Percentiles rank a stretch among this genome's conserved stretches.
Conservation (phyloP, 768 basidiomycete species). For the Kwoniella sp. region DNA sequence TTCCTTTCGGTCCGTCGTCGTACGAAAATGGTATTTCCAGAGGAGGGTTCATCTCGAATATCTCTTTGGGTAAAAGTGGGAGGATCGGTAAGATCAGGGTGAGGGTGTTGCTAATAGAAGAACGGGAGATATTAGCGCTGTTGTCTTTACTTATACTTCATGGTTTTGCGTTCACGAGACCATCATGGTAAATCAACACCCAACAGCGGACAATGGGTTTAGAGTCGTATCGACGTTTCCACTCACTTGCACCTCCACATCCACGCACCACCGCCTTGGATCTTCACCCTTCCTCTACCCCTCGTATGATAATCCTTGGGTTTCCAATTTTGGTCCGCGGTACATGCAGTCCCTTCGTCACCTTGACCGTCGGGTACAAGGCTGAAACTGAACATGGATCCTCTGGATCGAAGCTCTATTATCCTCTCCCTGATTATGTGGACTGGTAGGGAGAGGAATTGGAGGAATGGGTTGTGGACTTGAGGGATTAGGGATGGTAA, state of each 20-base stretch:
- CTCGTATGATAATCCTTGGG: conserved; percentile 21
- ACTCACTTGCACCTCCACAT: conserved; percentile 45
- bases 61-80: conserved; percentile 31
- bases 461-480: conserved; percentile 34
- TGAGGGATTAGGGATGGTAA: conserved; percentile 27
- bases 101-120: conserved; percentile 40
- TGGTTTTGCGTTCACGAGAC: too few relatives aligned
- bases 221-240: too few relatives aligned
- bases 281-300: conserved; percentile 38
- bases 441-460: conserved; percentile 32
- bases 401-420: conserved; percentile 24
- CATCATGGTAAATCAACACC: too few relatives aligned
- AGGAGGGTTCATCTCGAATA: conserved; percentile 36
- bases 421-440: conserved; percentile 30
- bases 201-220: too few relatives aligned
- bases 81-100: conserved; percentile 38
- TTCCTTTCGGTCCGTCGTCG: conserved; percentile 39
- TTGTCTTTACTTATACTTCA: not conserved
- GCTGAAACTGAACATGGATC: conserved; percentile 32
- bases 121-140: not conserved
- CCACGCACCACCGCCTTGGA: conserved; percentile 38
- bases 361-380: conserved; percentile 44
- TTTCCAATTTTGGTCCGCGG: conserved; percentile 31
- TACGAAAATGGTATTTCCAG: conserved; percentile 38
- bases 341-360: conserved; percentile 42